A percentile compares a stretch with the other conserved stretches of the same genome.
Conservation (phyloP, 345 rosid genomes). For the Eucalyptus fibrosa region DNA sequence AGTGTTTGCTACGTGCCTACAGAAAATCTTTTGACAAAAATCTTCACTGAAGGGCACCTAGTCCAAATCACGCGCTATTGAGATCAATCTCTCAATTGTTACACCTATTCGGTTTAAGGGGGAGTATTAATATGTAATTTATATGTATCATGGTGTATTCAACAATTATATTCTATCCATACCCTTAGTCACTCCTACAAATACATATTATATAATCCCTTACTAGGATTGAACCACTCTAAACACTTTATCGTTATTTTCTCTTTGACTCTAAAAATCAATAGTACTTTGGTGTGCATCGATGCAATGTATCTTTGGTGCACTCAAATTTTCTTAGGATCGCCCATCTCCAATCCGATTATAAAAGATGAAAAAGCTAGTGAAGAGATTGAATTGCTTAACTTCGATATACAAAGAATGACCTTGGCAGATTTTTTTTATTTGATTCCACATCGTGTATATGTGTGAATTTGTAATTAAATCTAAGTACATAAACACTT, state of each 20-base stretch:
- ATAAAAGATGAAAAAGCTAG: not conserved
- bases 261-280: not conserved
- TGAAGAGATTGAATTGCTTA: not conserved
- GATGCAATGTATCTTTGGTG: not conserved
- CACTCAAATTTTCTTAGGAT: not conserved
- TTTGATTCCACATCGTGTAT: not conserved
- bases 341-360: not conserved
- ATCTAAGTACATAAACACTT: not conserved
- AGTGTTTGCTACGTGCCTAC: accelerated
- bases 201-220: not conserved
- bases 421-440: not conserved
- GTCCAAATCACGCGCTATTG: not conserved
- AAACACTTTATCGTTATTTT: not conserved
- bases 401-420: not conserved
- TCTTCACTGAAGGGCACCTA: too few species aligned
- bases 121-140: not conserved
- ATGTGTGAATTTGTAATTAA: not conserved
- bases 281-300: not conserved
- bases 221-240: not conserved
- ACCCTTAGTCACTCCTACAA: not conserved
- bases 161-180: not conserved
- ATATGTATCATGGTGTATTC: not conserved
- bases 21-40: too few species aligned
- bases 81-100: not conserved
- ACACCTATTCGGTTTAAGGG: not conserved